Evolutionary conservation across 768 basidiomycete species (phyloP).

Genomic region (Lactarius evosmus): DNA sequence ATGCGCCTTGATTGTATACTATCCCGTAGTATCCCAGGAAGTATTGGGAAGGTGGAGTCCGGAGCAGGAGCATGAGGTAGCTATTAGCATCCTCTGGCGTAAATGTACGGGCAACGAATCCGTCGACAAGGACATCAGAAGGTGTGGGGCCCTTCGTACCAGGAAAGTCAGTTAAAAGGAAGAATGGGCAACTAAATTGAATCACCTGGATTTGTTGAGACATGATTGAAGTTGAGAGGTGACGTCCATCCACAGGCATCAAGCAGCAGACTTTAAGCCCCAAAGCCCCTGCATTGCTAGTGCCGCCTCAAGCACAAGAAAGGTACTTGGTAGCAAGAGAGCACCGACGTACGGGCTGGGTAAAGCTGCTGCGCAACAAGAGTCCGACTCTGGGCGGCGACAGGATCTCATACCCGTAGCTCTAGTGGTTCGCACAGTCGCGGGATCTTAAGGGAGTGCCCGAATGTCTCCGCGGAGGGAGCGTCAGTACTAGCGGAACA

Average conservation of each 20-base stretch:
- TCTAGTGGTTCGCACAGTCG: neutral
- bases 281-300: neutral
- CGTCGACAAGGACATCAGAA: slow-evolving; percentile 8
- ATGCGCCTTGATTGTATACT: neutral
- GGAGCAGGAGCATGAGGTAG: slow-evolving; percentile 10
- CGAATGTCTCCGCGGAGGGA: too few relatives aligned
- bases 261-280: neutral
- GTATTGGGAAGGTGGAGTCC: neutral
- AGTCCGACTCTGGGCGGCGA: neutral
- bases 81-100: neutral
- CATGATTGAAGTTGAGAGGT: too few relatives aligned
- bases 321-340: neutral
- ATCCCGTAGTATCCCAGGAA: slow-evolving; percentile 1
- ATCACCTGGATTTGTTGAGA: too few relatives aligned
- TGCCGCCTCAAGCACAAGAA: neutral
- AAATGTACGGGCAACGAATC: slow-evolving; percentile 5
- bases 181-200: too few relatives aligned
- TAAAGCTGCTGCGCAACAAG: neutral
- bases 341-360: neutral
- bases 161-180: neutral
- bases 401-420: neutral
- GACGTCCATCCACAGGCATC: too few relatives aligned
- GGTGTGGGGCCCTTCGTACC: neutral
- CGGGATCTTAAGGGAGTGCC: neutral
- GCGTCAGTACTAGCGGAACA: neutral